Evolutionary conservation across 2,329 filamentous ascomycete genomes (phyloP).

Genomic region (Alternaria arborescens): DNA sequence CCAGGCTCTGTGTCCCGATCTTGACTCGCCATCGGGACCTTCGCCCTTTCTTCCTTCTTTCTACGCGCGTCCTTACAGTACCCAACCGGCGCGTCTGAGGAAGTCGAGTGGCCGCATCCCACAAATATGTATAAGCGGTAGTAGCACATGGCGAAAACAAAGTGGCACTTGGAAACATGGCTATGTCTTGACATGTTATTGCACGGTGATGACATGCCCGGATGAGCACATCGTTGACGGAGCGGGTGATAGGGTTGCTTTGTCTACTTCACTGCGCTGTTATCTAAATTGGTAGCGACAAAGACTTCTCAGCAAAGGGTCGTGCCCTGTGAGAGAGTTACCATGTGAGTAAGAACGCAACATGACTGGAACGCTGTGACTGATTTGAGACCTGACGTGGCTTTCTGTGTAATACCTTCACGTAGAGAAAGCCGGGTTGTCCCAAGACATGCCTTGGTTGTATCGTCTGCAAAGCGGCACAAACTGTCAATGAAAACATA

Average conservation of each 20-base stretch:
- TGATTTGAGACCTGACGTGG: not conserved
- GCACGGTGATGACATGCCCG: not conserved
- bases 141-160: constrained; percentile 51
- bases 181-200: not conserved
- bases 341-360: not conserved
- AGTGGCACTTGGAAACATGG: not conserved
- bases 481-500: no score
- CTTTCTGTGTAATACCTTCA: not conserved
- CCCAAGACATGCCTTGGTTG: not conserved
- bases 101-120: constrained; percentile 54
- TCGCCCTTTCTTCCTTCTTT: not conserved
- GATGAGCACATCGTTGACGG: not conserved
- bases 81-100: constrained; percentile 44
- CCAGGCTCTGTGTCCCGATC: not conserved
- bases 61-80: constrained; percentile 40
- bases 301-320: not conserved
- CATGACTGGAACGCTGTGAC: not conserved
- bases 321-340: not conserved
- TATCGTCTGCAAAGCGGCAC: not conserved
- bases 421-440: not conserved
- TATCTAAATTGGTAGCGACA: not conserved
- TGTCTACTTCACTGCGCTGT: not conserved
- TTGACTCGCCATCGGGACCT: not conserved
- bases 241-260: not conserved
- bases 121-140: constrained; percentile 54